These are phyloP conservation scores for Oryza coarctata DNA, from an alignment of 176 grass and related monocot species.

Conservation along the genomic window DNA sequence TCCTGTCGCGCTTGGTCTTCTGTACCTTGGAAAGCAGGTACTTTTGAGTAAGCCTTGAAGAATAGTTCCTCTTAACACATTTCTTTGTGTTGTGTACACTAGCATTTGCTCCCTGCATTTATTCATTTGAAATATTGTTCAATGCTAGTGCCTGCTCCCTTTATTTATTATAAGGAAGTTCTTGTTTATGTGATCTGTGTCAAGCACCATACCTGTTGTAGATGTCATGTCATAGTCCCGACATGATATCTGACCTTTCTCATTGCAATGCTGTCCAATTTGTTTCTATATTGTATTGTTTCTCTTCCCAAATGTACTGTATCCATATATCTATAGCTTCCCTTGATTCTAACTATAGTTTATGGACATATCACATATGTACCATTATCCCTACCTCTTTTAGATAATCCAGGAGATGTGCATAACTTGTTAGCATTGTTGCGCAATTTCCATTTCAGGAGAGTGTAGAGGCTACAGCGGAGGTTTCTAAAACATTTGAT, in stretches of 20 bases:
- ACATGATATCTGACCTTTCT: background rate
- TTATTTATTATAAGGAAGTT: background rate
- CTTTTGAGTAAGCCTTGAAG: background rate
- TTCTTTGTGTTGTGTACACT: background rate
- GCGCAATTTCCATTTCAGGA: constrained; percentile 57
- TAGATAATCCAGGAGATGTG: background rate
- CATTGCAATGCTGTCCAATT: background rate
- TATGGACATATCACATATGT: background rate
- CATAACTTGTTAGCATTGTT: background rate
- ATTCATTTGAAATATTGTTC: background rate
- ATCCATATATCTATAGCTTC: background rate
- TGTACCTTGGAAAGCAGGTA: constrained; percentile 99
- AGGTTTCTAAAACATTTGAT: constrained; percentile 97
- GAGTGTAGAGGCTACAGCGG: constrained; percentile 79
- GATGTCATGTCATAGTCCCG: background rate
- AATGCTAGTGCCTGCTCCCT: background rate
- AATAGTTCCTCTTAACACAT: background rate
- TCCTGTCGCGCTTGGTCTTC: constrained; percentile 89
- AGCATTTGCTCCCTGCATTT: background rate
- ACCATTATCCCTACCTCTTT: background rate
- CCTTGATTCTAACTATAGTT: background rate
- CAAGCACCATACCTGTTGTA: background rate
- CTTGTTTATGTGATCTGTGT: background rate
- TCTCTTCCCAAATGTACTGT: constrained; percentile 13
- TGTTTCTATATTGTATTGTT: background rate